Base-by-base conservation (phyloP, 768 basidiomycete species). In the Suillus fuscotomentosus region DNA sequence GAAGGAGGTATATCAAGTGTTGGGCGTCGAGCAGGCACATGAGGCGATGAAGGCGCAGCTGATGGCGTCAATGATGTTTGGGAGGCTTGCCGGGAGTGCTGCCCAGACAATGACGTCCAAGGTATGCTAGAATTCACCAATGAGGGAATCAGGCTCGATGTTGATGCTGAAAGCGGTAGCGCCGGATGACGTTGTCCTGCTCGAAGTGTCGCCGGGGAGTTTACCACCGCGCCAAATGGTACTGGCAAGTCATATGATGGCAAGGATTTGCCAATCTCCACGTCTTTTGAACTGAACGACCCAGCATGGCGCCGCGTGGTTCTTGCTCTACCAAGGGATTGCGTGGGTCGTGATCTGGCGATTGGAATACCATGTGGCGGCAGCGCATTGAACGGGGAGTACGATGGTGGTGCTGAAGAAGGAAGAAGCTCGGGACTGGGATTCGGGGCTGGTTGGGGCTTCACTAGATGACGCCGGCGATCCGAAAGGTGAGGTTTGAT, bases 221-320 rank as follows among this genome's bases (percentile, higher is more conserved):
- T 68, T 20, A 69, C 66, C 9, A 81, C 67, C 15, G 80, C 75
- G 17, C 50, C 20, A 13, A 68, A 70, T 2, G 71, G 75, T 10
- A 68, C 31, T 3, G 74, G 72, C 3, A 78, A 63, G 53, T 87
- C 84, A 67, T 85, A 85, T n/a, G 88, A 89, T 9, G 92, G 90
- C 59, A 92, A 73, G 62, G 85, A 81, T 76, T 89, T 93, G 47
- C 95, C 95, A 60, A 92, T 88, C 72, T 97, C 90, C 7, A 97
- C 91, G 73, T 97, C 95, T 72, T 94, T 91, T 31, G 84, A 88
- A 66, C 95, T 97, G 79, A 97, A 98, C 4, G 95, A 97, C n/a
- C 95, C 95, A 6, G 92, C 95, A 74, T 97, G 92, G 43, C 95
- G 83, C 51, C 95, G 83, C 27, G 86, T 83, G 57, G 84, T 88